A percentile compares a stretch with the other conserved stretches of the same genome.
These are phyloP conservation scores for Pichia pseudocactophila DNA, from an alignment of 805 yeast genomes.

Conservation along the genomic window DNA sequence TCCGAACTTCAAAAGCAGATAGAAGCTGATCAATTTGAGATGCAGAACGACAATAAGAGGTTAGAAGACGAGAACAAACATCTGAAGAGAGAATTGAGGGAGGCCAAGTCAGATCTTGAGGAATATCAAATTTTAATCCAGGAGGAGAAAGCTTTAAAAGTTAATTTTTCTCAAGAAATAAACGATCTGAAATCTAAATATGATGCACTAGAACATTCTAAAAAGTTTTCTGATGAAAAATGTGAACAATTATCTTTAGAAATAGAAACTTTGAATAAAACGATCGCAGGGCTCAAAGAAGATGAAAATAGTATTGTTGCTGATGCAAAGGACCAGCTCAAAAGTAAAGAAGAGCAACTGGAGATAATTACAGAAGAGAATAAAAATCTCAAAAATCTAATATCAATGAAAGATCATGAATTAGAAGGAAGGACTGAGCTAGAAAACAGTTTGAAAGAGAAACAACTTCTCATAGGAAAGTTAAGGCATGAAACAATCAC, in stretches of 20 bases:
- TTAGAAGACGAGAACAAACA: conserved; percentile 32
- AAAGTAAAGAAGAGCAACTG: conserved; percentile 14
- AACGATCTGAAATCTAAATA: conserved; percentile 25
- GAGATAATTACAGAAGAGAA: conserved; percentile 18
- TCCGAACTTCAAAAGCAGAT: conserved; percentile 31
- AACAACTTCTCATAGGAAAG: conserved; percentile 77
- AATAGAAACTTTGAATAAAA: conserved; percentile 18
- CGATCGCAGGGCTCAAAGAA: conserved; percentile 13
- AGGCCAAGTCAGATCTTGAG: conserved; percentile 28
- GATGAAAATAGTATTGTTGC: conserved; percentile 19
- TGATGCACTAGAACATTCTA: conserved; percentile 18
- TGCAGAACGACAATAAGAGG: conserved; percentile 33
- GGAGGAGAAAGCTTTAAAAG: conserved; percentile 36
- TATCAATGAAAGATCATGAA: conserved; percentile 16
- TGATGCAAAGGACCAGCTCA: conserved; percentile 13
- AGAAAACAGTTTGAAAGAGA: conserved; percentile 53
- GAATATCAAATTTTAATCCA: conserved; percentile 29
- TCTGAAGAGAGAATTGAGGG: conserved; percentile 29
- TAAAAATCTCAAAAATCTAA: conserved; percentile 3
- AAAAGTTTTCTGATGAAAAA: conserved; percentile 9
- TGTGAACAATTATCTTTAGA: conserved; percentile 21
- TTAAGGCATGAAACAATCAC: conserved; percentile 91
- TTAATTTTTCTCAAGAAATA: conserved; percentile 37
- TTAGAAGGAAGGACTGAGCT: conserved; percentile 27
- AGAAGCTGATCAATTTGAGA: conserved; percentile 32